Evolutionary conservation across 164 flowering plant species (phyloP).

Genomic region (Berberis thunbergii): DNA sequence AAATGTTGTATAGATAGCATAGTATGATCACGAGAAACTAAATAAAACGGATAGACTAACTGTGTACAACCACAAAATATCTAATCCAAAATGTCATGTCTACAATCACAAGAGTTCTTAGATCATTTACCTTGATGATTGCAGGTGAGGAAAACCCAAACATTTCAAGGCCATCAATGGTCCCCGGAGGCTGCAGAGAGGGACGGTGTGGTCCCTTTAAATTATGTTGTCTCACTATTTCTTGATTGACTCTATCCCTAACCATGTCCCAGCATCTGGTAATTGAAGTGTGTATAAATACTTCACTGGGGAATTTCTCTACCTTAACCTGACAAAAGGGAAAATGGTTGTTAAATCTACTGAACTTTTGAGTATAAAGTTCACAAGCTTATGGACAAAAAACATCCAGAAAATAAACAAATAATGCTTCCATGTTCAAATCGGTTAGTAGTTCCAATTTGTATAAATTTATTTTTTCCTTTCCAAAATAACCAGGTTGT

Average conservation of each 20-base stretch:
- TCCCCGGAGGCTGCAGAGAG: conserved; percentile 86
- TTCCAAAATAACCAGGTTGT: too few species aligned
- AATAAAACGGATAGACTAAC: too few species aligned
- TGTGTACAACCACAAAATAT: not conserved
- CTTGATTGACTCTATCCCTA: conserved; percentile 78
- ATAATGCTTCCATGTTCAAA: too few species aligned
- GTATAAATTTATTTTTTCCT: too few species aligned
- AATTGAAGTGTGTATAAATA: conserved; percentile 63
- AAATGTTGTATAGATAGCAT: too few species aligned
- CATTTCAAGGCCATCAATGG: conserved; percentile 91
- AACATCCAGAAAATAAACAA: too few species aligned
- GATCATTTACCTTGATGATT: conserved; percentile 57
- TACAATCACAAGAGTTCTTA: not conserved
- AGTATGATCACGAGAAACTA: too few species aligned
- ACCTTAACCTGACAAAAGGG: conserved; percentile 50
- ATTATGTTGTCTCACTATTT: conserved; percentile 63
- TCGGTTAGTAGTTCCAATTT: too few species aligned
- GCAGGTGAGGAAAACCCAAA: conserved; percentile 90
- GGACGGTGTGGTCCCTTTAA: conserved; percentile 56
- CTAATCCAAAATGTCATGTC: not conserved
- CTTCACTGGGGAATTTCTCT: conserved; percentile 63
- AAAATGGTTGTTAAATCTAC: not conserved
- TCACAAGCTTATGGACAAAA: too few species aligned
- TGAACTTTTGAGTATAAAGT: too few species aligned
- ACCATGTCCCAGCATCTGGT: conserved; percentile 94